Evolutionary conservation across 192 early-diverging fungal genomes (phyloP), one percentile per base, ranked within the genome.

Genomic region (Phycomyces blakesleeanus): DNA sequence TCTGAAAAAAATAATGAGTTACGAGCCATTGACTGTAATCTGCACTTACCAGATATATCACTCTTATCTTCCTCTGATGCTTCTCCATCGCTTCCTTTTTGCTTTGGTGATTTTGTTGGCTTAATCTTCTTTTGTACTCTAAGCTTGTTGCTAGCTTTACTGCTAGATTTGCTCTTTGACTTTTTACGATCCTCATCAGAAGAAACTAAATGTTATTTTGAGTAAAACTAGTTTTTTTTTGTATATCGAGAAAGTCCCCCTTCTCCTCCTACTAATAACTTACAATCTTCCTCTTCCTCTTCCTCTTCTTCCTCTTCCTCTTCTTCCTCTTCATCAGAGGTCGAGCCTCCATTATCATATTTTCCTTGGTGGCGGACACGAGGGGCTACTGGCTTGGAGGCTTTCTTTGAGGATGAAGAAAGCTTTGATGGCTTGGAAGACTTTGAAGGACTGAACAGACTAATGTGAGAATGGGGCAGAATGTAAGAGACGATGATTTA

Each of bases 21-120:
- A 22, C 21, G 15, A 26, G 51, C 7, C 50, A 20, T 25, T 18
- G 8, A 7, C 5, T 26, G 0, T 22, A 24, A 14, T 21, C 7
- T 34, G 51, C 7, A 69, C 71, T 52, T 73, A 78, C 78, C 79
- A 16, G 75, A 69, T 12, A 71, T 78, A n/a, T 64, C 72, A 44
- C 66, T 70, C 26, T 75, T 78, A 0, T 68, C 78, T 54, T 70
- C 75, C 15, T 63, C 66, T 34, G 71, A 68, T 11, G 64, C 74
- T 1, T 78, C 71, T 44, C 66, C 71, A n/a, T 55, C 53, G 24
- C 55, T 59, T 20, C 49, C 54, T 61, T 72, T 66, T 11, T 61
- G 21, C 59, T 51, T 26, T 50, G 51, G 24, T 14, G 42, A 21
- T 59, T 59, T 47, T 37, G 15, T 20, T 8, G 53, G 60, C 16